A percentile compares a stretch with the other conserved stretches of the same genome.
phyloP scores from a whole-genome alignment of 768 basidiomycete genomes.

The Termitomyces sp. region DNA sequence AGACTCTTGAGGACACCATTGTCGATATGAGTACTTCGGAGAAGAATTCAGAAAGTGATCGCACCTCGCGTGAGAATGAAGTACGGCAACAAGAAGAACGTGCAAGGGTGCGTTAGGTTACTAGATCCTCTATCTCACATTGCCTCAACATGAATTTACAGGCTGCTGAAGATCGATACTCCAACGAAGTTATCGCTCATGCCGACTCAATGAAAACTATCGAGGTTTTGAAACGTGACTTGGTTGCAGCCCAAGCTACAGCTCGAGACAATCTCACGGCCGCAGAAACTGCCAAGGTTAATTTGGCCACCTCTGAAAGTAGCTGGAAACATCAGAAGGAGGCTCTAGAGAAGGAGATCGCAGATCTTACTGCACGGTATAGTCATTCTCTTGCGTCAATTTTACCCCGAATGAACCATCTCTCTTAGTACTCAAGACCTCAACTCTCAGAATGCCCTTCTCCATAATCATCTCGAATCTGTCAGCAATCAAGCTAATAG shows the following conservation, averaged over 20 bases:
- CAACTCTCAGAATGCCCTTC: conserved; percentile 66
- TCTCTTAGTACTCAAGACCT: conserved; percentile 65
- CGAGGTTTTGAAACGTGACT: conserved; percentile 60
- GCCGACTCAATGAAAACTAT: conserved; percentile 80
- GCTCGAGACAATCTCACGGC: conserved; percentile 58
- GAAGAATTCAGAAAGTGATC: conserved; percentile 61
- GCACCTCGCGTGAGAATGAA: conserved; percentile 59
- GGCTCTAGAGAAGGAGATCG: conserved; percentile 72
- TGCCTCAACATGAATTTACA: conserved; percentile 18
- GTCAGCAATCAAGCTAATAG: conserved; percentile 79
- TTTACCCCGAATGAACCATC: not conserved
- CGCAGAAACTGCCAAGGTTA: conserved; percentile 73
- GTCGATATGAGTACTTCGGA: conserved; percentile 78
- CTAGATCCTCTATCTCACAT: not conserved
- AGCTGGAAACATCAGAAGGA: conserved; percentile 84
- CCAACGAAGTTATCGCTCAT: conserved; percentile 79
- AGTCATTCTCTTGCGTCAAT: conserved; percentile 13
- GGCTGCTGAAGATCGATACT: conserved; percentile 80
- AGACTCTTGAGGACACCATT: conserved; percentile 77
- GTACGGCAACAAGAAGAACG: conserved; percentile 67
- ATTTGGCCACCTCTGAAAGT: conserved; percentile 63
- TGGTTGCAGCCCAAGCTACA: conserved; percentile 46
- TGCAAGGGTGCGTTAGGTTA: conserved; percentile 47
- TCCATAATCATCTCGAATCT: conserved; percentile 83
- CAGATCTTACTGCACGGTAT: conserved; percentile 69